Base-by-base conservation (phyloP, 2,329 filamentous ascomycete genomes). In the Pestalotiopsis sp. region DNA sequence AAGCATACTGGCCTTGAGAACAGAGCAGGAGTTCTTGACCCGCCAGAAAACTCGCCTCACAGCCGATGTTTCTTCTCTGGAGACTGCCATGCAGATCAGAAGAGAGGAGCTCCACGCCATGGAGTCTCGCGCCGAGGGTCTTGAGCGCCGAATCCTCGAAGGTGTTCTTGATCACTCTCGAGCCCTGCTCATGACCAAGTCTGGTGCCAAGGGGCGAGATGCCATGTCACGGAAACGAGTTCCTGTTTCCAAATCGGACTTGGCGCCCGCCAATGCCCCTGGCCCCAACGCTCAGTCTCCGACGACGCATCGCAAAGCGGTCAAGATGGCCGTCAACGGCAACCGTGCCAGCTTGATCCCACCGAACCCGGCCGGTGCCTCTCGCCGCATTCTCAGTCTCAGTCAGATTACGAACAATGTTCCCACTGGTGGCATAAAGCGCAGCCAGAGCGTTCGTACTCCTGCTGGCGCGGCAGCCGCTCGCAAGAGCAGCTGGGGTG, bases 161-260 rank as follows among this genome's bases (percentile, higher is more conserved):
- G 94, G 95, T 30, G 93, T 98, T 70, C 97, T 99, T 82, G 94
- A 98, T 74, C 95, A 98, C 78, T 98, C 95, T 22, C 92, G 95
- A 6, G 90, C 95, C 30, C 85, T 98, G n/a, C 87, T 98, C 68
- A 92, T 96, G 83, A 84, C 89, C 72, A 91, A 93, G 81, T 82
- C 87, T 3, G 69, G 69, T 24, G 82, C 78, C 72, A 84, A 83
- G 73, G 80, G 83, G 11, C 79, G 79, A 5, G 87, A 89, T 65
- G 80, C 83, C 69, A 89, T 89, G 87, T 88, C 81, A 76, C 85
- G 86, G 64, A 89, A 89, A 79, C 83, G 87, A 7, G 82, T 83
- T 67, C 74, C 81, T 30, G 79, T 70, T 70, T 68, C 73, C 69
- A 68, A 80, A 70, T 71, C 75, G 14, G 74, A 84, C 68, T 81